phyloP scores from a whole-genome alignment of 768 basidiomycete genomes.

The Leccinum disarticulatum region DNA sequence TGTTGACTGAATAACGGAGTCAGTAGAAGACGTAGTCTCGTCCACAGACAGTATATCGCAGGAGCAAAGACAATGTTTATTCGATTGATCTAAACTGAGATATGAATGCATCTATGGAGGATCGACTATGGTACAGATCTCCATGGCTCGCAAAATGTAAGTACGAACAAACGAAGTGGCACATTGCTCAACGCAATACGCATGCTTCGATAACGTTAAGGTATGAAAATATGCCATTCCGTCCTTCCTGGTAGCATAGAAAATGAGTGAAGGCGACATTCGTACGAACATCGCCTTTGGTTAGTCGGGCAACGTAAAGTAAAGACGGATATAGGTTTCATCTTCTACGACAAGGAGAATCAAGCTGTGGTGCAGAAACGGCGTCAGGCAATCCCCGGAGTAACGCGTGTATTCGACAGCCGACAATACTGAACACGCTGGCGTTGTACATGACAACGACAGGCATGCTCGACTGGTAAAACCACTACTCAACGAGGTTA shows the following conservation, averaged over 20 bases:
- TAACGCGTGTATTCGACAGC: background rate
- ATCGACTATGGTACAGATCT: background rate
- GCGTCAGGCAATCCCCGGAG: background rate
- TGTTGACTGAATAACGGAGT: no score
- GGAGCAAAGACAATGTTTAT: background rate
- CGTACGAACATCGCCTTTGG: constrained; percentile 23
- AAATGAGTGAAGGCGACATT: constrained; percentile 13
- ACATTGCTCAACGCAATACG: constrained; percentile 3
- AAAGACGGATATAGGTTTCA: constrained; percentile 1
- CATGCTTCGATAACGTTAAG: constrained; percentile 28
- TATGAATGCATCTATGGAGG: background rate
- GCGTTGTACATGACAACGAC: no score
- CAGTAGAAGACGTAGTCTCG: background rate
- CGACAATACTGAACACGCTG: no score
- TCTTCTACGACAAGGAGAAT: background rate
- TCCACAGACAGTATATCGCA: no score
- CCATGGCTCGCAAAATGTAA: constrained; percentile 11
- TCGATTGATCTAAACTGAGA: background rate
- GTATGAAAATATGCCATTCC: constrained; percentile 18
- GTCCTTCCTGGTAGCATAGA: constrained; percentile 20
- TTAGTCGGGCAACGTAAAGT: constrained; percentile 28
- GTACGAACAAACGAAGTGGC: constrained; percentile 18
- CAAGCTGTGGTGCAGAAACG: background rate
- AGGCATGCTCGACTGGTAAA: no score
- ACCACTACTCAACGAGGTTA: no score